Evolutionary conservation across 164 flowering plant genomes (phyloP), one percentile per base, ranked within the genome.

Genomic region (Liquidambar formosana): DNA sequence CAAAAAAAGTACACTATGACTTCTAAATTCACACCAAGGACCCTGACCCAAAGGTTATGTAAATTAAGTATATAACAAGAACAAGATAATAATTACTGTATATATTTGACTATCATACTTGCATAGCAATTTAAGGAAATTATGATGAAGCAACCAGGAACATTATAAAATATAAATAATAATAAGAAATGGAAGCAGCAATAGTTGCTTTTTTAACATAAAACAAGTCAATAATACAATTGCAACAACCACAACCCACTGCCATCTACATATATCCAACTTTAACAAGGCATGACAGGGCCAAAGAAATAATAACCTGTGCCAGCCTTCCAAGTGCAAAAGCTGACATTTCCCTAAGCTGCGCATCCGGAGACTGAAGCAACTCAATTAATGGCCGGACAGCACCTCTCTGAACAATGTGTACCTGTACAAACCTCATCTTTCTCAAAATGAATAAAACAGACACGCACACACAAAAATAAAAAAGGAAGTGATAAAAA

Each of bases 371-470:
- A 44, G 93, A 85, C 57, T 85, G 86, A 63, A 93, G 91, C 91
- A 91, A 83, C 65, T 93, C 85, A 76, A 91, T 86, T 59, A 93
- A 74, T 26, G 98, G 98, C 8, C 71, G 70, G 2, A 94, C 84
- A 63, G 96, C 99, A 76, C 97, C 99, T 78, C 99, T 89, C 64
- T 94, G 99, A 54, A 88, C 96, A 80, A 94, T 94, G 78, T 94
- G 97, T 16, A 81, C 90, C 99, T 94, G 88, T 73, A 78, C 23
- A 57, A 75, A 66, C 22, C 38, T 58, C 58, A 72, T 14, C 43
- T 49, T 25, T 46, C 28, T n/a, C 9, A 49, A 27, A 8, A 26
- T 15, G 14, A 44, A 22, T 41, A n/a, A 25, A 10, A 52, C 14
- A 60, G 19, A 25, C 12, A 23, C n/a, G 23, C 22, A 10, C 3